Evolutionary conservation across 345 rosid species (phyloP).

Genomic region (Stellera chamaejasme): DNA sequence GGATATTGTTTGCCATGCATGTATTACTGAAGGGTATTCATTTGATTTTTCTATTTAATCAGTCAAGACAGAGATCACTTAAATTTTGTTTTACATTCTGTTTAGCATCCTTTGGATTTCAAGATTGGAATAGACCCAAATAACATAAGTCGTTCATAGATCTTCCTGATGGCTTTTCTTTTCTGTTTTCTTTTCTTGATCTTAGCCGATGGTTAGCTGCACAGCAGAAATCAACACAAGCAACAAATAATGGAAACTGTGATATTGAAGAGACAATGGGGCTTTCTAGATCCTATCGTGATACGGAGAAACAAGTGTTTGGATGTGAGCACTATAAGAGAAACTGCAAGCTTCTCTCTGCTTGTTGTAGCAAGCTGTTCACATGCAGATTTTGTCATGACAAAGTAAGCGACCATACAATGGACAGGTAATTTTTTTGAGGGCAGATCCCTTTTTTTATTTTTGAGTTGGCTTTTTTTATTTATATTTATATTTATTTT

Average conservation of each 20-base stretch:
- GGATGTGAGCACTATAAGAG: slow-evolving; percentile 84
- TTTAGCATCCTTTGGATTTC: no score
- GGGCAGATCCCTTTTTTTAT: not conserved
- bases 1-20: no score
- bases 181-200: slow-evolving; percentile 1
- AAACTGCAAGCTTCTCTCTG: slow-evolving; percentile 70
- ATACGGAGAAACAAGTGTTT: slow-evolving; percentile 43
- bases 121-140: no score
- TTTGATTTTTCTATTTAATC: no score
- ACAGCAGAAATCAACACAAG: slow-evolving; percentile 51
- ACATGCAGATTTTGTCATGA: slow-evolving; percentile 80
- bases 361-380: slow-evolving; percentile 65
- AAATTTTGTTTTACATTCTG: no score
- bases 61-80: no score
- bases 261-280: slow-evolving; percentile 46
- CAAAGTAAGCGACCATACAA: slow-evolving; percentile 70
- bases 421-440: slow-evolving; percentile 51
- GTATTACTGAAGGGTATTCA: no score
- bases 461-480: slow-evolving; percentile 13
- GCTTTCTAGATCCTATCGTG: slow-evolving; percentile 54
- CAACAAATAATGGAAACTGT: slow-evolving; percentile 28
- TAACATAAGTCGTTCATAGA: no score
- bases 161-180: no score
- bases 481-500: no score
- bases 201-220: slow-evolving; percentile 68